Evolutionary conservation across 768 basidiomycete species (phyloP).

Genomic region (Leccinum olivaceopallidum): DNA sequence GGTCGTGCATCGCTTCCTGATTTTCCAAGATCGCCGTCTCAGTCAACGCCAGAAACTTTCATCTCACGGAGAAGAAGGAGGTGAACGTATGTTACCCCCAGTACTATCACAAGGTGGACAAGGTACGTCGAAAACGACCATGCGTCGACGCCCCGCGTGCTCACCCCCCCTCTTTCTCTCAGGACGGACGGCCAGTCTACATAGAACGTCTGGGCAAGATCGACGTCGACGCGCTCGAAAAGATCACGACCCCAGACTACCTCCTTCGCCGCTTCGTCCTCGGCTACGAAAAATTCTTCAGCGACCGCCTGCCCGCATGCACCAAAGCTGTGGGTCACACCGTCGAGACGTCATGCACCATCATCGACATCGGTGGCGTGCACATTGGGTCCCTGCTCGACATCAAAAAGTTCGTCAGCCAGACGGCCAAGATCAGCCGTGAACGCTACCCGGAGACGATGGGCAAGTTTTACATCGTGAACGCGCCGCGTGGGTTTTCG

Average conservation of each 20-base stretch:
- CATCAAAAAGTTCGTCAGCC: conserved; percentile 89
- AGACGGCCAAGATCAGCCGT: conserved; percentile 79
- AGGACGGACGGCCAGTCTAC: conserved; percentile 96
- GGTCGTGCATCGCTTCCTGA: conserved; percentile 23
- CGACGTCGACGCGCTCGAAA: conserved; percentile 82
- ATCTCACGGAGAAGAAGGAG: conserved; percentile 77
- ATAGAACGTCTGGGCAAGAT: conserved; percentile 90
- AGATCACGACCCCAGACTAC: conserved; percentile 80
- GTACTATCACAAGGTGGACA: conserved; percentile 95
- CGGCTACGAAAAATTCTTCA: conserved; percentile 91
- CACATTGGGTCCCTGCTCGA: conserved; percentile 77
- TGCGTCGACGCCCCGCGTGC: not conserved
- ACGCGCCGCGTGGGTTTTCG: conserved; percentile 91
- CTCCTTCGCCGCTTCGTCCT: conserved; percentile 85
- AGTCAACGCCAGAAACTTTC: conserved; percentile 60
- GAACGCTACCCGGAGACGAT: conserved; percentile 91
- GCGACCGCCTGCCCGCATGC: conserved; percentile 79
- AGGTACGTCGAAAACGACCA: conserved; percentile 43
- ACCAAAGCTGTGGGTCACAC: conserved; percentile 72
- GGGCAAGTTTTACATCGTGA: conserved; percentile 99
- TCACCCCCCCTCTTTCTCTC: not conserved
- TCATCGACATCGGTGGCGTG: conserved; percentile 83
- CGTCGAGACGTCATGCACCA: conserved; percentile 96
- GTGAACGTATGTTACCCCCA: conserved; percentile 95
- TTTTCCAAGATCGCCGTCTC: no score